Conservation (phyloP, 2,329 filamentous ascomycete species). For the Bertia moriformis region DNA sequence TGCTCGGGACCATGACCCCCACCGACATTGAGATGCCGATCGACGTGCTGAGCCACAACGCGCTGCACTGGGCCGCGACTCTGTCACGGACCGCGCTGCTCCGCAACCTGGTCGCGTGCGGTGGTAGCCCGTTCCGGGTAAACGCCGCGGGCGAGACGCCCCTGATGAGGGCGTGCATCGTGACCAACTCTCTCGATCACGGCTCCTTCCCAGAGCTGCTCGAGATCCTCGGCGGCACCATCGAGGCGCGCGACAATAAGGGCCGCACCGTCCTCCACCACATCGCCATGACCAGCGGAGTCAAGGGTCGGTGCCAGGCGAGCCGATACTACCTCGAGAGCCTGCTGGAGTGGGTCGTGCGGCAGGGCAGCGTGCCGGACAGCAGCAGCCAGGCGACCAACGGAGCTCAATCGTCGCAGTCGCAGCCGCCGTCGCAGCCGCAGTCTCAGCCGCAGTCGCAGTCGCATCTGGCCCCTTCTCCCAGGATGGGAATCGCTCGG, state of each 20-base stretch:
- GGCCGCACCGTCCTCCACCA: slow-evolving; percentile 89
- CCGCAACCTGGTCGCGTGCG: slow-evolving; percentile 65
- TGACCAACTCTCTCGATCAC: slow-evolving; percentile 88
- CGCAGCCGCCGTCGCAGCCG: no score
- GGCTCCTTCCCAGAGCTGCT: slow-evolving; percentile 80
- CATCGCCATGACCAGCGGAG: slow-evolving; percentile 87
- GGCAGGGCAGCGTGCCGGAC: slow-evolving; percentile 59
- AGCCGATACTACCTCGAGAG: slow-evolving; percentile 94
- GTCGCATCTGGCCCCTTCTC: slow-evolving; percentile 19
- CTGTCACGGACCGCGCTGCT: slow-evolving; percentile 73
- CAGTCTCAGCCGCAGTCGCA: not conserved
- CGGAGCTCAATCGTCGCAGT: slow-evolving; percentile 7
- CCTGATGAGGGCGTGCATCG: slow-evolving; percentile 78
- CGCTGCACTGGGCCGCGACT: slow-evolving; percentile 90
- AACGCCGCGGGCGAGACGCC: slow-evolving; percentile 86
- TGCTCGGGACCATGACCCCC: slow-evolving; percentile 60
- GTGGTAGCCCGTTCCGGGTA: slow-evolving; percentile 74
- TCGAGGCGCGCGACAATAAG: slow-evolving; percentile 78
- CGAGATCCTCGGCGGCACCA: slow-evolving; percentile 75
- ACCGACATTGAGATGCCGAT: slow-evolving; percentile 84
- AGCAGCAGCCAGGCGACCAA: no score
- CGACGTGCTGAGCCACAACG: slow-evolving; percentile 76
- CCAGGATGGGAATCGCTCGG: slow-evolving; percentile 70
- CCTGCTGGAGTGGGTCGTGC: slow-evolving; percentile 82
- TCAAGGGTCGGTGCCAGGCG: slow-evolving; percentile 80